Conservation (phyloP, 768 basidiomycete species). For the Daedalea quercina region DNA sequence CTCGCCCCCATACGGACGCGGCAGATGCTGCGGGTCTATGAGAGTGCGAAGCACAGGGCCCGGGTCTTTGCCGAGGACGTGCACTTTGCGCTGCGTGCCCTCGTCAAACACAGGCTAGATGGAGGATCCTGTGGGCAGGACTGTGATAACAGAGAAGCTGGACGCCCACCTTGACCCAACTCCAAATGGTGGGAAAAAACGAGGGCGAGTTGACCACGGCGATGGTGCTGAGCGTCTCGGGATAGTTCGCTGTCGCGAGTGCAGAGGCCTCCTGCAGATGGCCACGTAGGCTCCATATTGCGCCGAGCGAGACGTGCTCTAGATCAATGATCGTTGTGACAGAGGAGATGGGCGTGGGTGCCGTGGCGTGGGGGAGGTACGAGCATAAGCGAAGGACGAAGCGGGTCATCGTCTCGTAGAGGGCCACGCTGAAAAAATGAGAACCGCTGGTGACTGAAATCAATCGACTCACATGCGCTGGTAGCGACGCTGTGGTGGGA, state of each 20-base stretch:
- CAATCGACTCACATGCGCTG: slow-evolving; percentile 57
- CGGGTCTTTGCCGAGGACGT: slow-evolving; percentile 60
- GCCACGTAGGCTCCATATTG: slow-evolving; percentile 62
- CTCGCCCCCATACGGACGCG: slow-evolving; percentile 66
- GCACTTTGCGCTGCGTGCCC: slow-evolving; percentile 70
- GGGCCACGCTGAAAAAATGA: slow-evolving; percentile 40
- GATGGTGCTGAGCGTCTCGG: slow-evolving; percentile 65
- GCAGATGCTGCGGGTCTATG: slow-evolving; percentile 45
- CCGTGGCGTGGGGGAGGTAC: slow-evolving; percentile 45
- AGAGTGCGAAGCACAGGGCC: slow-evolving; percentile 45
- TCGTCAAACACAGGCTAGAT: slow-evolving; percentile 52
- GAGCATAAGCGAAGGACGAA: slow-evolving; percentile 63
- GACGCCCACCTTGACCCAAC: slow-evolving; percentile 64
- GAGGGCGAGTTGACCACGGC: slow-evolving; percentile 73
- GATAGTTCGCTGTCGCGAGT: slow-evolving; percentile 76
- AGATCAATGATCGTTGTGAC: slow-evolving; percentile 71
- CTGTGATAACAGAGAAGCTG: not conserved
- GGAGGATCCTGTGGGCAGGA: not conserved
- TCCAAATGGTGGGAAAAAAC: slow-evolving; percentile 82
- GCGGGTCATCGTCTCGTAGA: slow-evolving; percentile 61
- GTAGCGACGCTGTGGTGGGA: slow-evolving; percentile 48
- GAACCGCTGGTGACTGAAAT: not conserved
- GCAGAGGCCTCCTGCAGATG: slow-evolving; percentile 73
- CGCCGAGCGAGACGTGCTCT: slow-evolving; percentile 47
- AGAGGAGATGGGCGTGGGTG: slow-evolving; percentile 49